Evolutionary conservation across 148 eudicot species (phyloP).

Genomic region (Chenopodium album): DNA sequence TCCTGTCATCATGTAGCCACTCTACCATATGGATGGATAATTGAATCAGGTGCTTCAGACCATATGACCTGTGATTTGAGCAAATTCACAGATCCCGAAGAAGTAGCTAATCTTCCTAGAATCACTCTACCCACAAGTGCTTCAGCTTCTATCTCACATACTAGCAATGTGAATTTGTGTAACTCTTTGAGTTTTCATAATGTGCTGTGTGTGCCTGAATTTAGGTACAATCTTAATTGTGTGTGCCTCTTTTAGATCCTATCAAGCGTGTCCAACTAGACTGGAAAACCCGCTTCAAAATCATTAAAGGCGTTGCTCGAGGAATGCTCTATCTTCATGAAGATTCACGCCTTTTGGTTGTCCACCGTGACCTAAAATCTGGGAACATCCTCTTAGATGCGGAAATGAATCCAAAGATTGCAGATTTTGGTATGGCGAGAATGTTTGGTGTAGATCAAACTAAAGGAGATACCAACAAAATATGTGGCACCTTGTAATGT

Average conservation of each 20-base stretch:
- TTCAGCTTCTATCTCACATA: no score
- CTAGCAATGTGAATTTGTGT: no score
- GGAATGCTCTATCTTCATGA: constrained; percentile 60
- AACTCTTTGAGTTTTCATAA: no score
- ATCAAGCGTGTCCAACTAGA: constrained; percentile 33
- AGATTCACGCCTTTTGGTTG: constrained; percentile 53
- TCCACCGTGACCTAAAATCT: constrained; percentile 62
- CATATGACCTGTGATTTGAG: no score
- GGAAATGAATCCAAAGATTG: constrained; percentile 32
- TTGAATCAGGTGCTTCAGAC: no score
- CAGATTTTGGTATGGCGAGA: constrained; percentile 62
- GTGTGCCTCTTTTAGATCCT: constrained; percentile 32
- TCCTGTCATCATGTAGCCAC: no score
- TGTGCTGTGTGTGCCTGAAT: no score
- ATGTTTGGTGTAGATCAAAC: constrained; percentile 47
- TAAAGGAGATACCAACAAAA: constrained; percentile 41
- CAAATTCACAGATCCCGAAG: no score
- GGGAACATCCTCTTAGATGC: constrained; percentile 34
- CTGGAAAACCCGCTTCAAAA: constrained; percentile 51
- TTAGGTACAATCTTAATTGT: no score
- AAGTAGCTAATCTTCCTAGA: no score
- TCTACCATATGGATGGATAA: no score
- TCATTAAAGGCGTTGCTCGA: constrained; percentile 51
- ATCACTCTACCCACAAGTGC: no score
- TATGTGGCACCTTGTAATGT: constrained; percentile 62